A percentile compares a stretch with the other conserved stretches of the same genome.
Evolutionary conservation across 306 rosid genomes (phyloP).

Genomic region (Clitoria ternatea): DNA sequence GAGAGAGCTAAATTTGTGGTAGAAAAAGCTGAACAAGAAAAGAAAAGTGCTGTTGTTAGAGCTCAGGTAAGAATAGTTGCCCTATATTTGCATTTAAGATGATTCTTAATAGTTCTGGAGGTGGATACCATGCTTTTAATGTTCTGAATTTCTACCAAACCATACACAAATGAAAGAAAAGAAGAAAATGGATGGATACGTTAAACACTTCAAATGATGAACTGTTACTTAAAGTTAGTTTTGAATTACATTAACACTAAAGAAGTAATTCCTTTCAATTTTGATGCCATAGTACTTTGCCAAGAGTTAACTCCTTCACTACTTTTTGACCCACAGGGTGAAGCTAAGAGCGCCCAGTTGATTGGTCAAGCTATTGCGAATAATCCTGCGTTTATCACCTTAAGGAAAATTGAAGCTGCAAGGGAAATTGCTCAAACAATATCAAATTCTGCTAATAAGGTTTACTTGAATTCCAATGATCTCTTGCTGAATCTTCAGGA

Average conservation of each 20-base stretch:
- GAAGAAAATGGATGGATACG: not conserved
- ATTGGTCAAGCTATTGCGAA: constrained; percentile 82
- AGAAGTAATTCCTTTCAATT: not conserved
- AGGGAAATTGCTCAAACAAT: constrained; percentile 74
- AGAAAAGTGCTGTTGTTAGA: constrained; percentile 72
- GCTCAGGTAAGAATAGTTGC: constrained; percentile 58
- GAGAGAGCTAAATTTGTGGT: constrained; percentile 93
- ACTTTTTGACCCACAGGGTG: constrained; percentile 54
- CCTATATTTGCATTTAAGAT: not conserved
- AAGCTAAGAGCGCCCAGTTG: constrained; percentile 78
- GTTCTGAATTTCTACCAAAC: constrained; percentile 6
- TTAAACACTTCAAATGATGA: too few relatives aligned
- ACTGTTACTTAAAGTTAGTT: not conserved
- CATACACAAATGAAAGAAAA: not conserved
- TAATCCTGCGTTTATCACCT: constrained; percentile 74
- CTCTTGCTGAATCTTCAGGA: constrained; percentile 72
- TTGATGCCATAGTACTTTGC: not conserved
- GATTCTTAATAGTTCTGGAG: not conserved
- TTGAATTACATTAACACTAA: not conserved
- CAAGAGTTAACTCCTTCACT: not conserved
- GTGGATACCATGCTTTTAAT: not conserved
- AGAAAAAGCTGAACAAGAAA: constrained; percentile 90
- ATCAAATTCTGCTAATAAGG: constrained; percentile 60
- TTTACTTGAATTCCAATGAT: constrained; percentile 60
- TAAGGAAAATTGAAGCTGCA: constrained; percentile 90